These are phyloP conservation scores for Suhomyces maxii DNA, from an alignment of 1,139 yeast genomes.

Conservation along the genomic window DNA sequence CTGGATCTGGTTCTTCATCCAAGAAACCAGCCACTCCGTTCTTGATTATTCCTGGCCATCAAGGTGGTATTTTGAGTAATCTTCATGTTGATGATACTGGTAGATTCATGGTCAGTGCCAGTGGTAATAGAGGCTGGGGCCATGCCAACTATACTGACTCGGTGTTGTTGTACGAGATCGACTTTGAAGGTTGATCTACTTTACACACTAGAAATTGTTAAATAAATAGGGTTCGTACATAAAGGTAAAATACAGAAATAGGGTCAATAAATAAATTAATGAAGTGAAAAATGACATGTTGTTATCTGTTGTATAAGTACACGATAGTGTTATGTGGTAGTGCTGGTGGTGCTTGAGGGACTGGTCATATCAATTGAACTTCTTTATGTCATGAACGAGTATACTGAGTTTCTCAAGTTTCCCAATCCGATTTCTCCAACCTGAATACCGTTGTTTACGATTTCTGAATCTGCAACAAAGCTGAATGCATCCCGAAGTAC, in stretches of 20 bases:
- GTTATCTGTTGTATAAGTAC: background rate
- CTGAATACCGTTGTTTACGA: constrained; percentile 19
- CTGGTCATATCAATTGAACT: background rate
- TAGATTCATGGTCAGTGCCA: constrained; percentile 82
- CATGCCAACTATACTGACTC: constrained; percentile 79
- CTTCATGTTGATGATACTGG: constrained; percentile 83
- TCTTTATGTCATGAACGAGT: constrained; percentile 11
- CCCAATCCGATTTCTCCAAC: constrained; percentile 37
- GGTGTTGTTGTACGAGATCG: constrained; percentile 77
- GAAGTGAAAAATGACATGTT: background rate
- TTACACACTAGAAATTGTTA: background rate
- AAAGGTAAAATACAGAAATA: background rate
- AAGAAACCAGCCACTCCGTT: constrained; percentile 53
- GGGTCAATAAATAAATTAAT: background rate
- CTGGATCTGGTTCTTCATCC: constrained; percentile 18
- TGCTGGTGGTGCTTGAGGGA: background rate
- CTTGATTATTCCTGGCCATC: constrained; percentile 64
- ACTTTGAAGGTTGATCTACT: constrained; percentile 24
- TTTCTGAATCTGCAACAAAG: constrained; percentile 19
- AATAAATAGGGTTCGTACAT: background rate
- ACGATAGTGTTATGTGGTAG: background rate
- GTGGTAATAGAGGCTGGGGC: constrained; percentile 95
- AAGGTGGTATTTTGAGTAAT: constrained; percentile 57
- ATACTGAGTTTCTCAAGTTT: constrained; percentile 24
- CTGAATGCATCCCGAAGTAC: constrained; percentile 13